phyloP scores from a whole-genome alignment of 208 protist genomes.

The Acanthamoeba culbertsoni region DNA sequence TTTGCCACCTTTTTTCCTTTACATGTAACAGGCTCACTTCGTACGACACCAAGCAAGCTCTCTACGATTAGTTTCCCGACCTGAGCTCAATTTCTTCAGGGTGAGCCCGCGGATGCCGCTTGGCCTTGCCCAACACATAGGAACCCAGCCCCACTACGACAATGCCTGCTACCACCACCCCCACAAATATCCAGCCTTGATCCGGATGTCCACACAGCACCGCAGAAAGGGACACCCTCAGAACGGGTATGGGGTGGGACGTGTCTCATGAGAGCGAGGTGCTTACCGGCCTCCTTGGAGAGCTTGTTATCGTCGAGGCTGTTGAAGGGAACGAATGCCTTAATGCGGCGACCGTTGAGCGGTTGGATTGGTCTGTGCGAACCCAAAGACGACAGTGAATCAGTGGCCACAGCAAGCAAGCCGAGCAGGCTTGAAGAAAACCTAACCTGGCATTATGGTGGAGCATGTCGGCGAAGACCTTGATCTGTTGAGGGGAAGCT shows the following conservation, averaged over 20 bases:
- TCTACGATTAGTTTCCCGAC: background rate
- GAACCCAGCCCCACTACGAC: background rate
- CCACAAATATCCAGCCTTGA: constrained; percentile 49
- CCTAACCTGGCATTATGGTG: constrained; percentile 15
- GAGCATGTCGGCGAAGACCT: background rate
- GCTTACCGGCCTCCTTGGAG: constrained; percentile 33
- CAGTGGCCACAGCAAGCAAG: background rate
- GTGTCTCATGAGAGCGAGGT: too few species aligned
- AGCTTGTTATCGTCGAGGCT: background rate
- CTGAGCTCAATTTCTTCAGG: background rate
- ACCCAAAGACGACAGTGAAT: too few species aligned
- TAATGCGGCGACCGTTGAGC: constrained; percentile 44
- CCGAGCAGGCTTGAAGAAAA: background rate
- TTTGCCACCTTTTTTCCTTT: too few species aligned
- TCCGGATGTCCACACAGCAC: background rate
- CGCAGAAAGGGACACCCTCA: background rate
- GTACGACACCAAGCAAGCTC: background rate
- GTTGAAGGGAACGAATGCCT: constrained; percentile 39
- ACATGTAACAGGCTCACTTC: background rate
- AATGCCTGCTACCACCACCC: constrained; percentile 19
- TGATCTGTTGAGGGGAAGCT: background rate
- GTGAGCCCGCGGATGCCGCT: background rate
- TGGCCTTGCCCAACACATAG: constrained; percentile 20
- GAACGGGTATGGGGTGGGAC: too few species aligned
- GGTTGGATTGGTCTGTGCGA: background rate